Conservation (phyloP, 31 red algal genomes). For the Bonnemaisonia californica region DNA sequence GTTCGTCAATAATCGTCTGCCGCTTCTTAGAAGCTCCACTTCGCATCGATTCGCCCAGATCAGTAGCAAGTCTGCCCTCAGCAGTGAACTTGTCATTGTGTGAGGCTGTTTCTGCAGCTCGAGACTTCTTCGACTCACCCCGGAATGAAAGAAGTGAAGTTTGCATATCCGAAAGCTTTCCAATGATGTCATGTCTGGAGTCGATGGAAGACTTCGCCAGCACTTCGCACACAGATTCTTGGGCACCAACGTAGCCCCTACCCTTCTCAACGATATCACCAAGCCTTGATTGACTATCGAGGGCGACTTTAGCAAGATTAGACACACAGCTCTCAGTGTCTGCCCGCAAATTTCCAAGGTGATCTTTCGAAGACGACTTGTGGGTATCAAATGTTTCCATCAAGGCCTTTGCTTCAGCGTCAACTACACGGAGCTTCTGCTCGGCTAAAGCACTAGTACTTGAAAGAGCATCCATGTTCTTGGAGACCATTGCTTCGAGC, state of each 20-base stretch:
- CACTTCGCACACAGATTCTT: not conserved
- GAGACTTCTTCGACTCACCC: not conserved
- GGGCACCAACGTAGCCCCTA: no score
- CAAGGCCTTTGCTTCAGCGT: not conserved
- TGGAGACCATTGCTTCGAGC: not conserved
- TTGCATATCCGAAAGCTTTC: not conserved
- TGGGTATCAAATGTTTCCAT: not conserved
- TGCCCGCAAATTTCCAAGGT: no score
- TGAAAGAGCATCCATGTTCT: not conserved
- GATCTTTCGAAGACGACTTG: no score
- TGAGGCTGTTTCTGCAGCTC: not conserved
- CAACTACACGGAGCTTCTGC: not conserved
- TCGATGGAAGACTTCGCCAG: not conserved
- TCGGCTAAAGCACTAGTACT: not conserved
- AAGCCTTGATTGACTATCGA: no score
- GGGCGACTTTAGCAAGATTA: no score
- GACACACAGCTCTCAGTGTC: no score
- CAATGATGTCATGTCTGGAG: not conserved
- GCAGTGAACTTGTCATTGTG: not conserved
- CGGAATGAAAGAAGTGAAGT: not conserved
- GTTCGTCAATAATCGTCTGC: not conserved
- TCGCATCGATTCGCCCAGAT: not conserved
- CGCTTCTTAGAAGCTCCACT: not conserved
- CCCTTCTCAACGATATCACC: no score
- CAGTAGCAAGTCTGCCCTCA: not conserved